Base-by-base conservation (phyloP, 169 alveolate species). In the Babesia sp. region DNA sequence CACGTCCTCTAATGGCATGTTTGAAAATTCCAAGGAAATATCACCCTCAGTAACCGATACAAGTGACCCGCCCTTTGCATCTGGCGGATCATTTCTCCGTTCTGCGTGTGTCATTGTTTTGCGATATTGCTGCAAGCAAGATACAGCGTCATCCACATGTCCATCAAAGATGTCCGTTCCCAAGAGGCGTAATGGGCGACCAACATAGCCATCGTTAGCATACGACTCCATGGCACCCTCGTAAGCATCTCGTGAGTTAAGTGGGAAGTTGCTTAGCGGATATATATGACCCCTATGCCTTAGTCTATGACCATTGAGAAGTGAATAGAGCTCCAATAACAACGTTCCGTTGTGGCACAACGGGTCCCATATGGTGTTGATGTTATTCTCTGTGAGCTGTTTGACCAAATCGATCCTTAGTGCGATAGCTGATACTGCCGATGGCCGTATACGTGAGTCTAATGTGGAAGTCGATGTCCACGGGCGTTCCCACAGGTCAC, bases 331-430 rank as follows among this genome's bases (percentile, higher is more conserved):
- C 77, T 80, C 88, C 53, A 80, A n/a, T 28, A 80, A 70, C 57
- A 80, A 39, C 46, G 78, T 1, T 26, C 88, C 88, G 59, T 60
- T 80, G 28, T 80, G 83, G 44, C 88, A 80, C 29, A 80, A 66
- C 14, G 88, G 88, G 51, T 80, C 88, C 88, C 83, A 80, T 26
- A 80, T 70, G 12, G 70, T 41, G 24, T 54, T 3, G 16, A 71
- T 80, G 16, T n/a, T 29, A 16, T 36, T 24, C 34, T 56, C 44
- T n/a, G 8, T 31, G 46, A 71, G 24, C 18, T n/a, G 26, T 14
- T 36, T 26, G 34, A 34, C 3, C n/a, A 58, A 39, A 12, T 42
- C 70, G 16, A 80, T 37, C 34, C 45, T 64, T 22, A 56, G 28
- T 9, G 66, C 64, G 24, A 71, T 39, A 14, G 83, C 83, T 4